Conservation (phyloP, 768 basidiomycete genomes). For the Boletus barrowsii region DNA sequence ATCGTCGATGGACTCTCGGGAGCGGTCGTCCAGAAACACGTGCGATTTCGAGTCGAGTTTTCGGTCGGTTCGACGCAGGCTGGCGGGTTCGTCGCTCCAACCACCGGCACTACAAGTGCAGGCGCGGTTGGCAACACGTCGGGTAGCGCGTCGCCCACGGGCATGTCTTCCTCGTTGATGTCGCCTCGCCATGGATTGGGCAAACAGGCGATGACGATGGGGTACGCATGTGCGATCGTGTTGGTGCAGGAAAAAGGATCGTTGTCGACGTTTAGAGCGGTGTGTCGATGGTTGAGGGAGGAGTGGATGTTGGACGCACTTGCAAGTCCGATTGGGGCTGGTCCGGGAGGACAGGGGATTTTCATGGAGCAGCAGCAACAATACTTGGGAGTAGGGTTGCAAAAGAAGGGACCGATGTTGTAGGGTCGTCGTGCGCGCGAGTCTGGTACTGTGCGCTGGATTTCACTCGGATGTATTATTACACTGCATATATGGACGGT, state of each 20-base stretch:
- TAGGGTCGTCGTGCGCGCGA: background rate
- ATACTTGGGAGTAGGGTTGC: background rate
- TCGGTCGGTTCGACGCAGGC: slow-evolving; percentile 27
- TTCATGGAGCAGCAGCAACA: slow-evolving; percentile 39
- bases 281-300: slow-evolving; percentile 70
- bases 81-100: slow-evolving; percentile 21
- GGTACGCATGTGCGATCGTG: slow-evolving; percentile 63
- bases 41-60: slow-evolving; percentile 85
- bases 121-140: too few relatives aligned
- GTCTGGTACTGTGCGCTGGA: slow-evolving; percentile 8
- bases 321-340: slow-evolving; percentile 22
- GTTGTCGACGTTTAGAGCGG: slow-evolving; percentile 75
- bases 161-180: slow-evolving; percentile 23
- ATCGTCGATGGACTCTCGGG: slow-evolving; percentile 37
- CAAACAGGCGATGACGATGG: slow-evolving; percentile 23
- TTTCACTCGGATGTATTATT: background rate
- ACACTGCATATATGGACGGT: background rate
- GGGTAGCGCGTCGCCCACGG: slow-evolving; percentile 15
- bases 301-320: slow-evolving; percentile 54
- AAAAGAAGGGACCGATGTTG: slow-evolving; percentile 33
- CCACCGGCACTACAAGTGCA: background rate
- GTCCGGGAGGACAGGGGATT: slow-evolving; percentile 33
- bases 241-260: slow-evolving; percentile 91
- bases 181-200: slow-evolving; percentile 27
- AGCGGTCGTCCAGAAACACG: slow-evolving; percentile 61